Conservation (phyloP, 352 stramenopile genomes). For the Pythium aristosporum region DNA sequence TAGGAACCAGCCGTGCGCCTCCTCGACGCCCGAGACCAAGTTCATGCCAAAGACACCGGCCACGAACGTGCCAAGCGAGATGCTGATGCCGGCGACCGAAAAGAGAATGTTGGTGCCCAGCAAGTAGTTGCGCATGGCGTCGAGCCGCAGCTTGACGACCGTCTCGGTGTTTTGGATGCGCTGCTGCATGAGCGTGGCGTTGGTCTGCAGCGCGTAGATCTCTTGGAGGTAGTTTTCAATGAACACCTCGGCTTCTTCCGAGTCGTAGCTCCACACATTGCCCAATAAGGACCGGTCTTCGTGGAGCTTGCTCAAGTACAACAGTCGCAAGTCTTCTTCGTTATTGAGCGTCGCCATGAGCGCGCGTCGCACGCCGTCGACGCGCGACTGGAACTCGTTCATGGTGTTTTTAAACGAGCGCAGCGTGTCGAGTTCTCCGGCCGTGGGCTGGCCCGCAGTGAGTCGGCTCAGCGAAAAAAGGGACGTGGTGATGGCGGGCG, state of each 20-base stretch:
- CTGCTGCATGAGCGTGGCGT: constrained; percentile 54
- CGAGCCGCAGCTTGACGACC: constrained; percentile 71
- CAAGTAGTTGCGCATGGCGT: constrained; percentile 80
- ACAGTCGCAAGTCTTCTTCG: constrained; percentile 62
- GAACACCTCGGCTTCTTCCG: constrained; percentile 67
- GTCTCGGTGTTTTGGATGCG: constrained; percentile 80
- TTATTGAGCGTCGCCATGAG: constrained; percentile 73
- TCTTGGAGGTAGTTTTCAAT: constrained; percentile 80
- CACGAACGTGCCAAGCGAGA: constrained; percentile 64
- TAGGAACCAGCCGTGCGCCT: constrained; percentile 55
- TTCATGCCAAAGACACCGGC: constrained; percentile 78
- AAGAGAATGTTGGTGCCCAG: constrained; percentile 74
- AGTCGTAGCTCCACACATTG: constrained; percentile 65
- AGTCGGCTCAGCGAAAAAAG: constrained; percentile 55
- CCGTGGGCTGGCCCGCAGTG: constrained; percentile 40
- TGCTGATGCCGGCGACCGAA: constrained; percentile 60
- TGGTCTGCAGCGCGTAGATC: constrained; percentile 71
- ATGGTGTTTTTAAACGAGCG: constrained; percentile 71
- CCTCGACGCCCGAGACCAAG: constrained; percentile 48
- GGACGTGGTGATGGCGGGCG: constrained; percentile 39
- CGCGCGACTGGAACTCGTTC: constrained; percentile 68
- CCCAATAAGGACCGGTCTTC: constrained; percentile 50
- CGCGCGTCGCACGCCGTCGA: constrained; percentile 51
- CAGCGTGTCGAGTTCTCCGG: constrained; percentile 56
- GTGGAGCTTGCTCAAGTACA: constrained; percentile 71